Evolutionary conservation across 2,329 filamentous ascomycete species (phyloP).

Genomic region (Diplodia sapinea): DNA sequence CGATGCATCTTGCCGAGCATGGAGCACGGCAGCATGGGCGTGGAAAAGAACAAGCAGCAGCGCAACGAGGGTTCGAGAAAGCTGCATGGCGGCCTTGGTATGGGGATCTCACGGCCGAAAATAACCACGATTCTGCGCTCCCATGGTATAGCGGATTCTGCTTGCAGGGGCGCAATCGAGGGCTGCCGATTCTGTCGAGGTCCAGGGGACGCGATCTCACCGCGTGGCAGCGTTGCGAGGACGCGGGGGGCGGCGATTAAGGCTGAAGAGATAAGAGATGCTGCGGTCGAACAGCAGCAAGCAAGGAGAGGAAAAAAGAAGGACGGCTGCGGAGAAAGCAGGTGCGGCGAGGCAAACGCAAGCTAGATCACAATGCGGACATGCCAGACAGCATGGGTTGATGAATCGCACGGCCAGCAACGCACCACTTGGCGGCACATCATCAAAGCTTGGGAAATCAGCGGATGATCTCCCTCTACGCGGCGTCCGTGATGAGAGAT

Average conservation of each 20-base stretch:
- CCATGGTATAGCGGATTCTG: slow-evolving; percentile 13
- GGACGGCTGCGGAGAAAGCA: slow-evolving; percentile 39
- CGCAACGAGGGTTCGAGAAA: slow-evolving; percentile 14
- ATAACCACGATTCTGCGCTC: not conserved
- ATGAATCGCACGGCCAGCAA: slow-evolving; percentile 24
- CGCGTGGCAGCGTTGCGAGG: slow-evolving; percentile 9
- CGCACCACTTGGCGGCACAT: slow-evolving; percentile 18
- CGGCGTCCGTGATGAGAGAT: slow-evolving; percentile 16
- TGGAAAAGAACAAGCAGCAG: slow-evolving; percentile 15
- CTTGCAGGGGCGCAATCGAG: not conserved
- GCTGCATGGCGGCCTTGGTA: slow-evolving; percentile 25
- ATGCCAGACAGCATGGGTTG: slow-evolving; percentile 22
- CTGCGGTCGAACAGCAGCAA: slow-evolving; percentile 36
- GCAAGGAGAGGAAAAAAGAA: slow-evolving; percentile 39
- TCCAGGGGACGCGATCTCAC: slow-evolving; percentile 16
- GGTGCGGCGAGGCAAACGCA: not conserved
- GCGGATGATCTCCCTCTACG: slow-evolving; percentile 21
- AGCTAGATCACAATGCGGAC: slow-evolving; percentile 27
- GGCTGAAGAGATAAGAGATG: slow-evolving; percentile 18
- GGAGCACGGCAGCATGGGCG: slow-evolving; percentile 15
- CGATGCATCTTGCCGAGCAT: slow-evolving; percentile 4
- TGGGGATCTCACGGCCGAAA: slow-evolving; percentile 19
- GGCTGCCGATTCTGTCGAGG: slow-evolving; percentile 1
- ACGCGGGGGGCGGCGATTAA: slow-evolving; percentile 6
- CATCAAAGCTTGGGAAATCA: slow-evolving; percentile 26